Base-by-base conservation (phyloP, 176 grass and related monocot genomes). In the Ampelocalamus luodianensis region DNA sequence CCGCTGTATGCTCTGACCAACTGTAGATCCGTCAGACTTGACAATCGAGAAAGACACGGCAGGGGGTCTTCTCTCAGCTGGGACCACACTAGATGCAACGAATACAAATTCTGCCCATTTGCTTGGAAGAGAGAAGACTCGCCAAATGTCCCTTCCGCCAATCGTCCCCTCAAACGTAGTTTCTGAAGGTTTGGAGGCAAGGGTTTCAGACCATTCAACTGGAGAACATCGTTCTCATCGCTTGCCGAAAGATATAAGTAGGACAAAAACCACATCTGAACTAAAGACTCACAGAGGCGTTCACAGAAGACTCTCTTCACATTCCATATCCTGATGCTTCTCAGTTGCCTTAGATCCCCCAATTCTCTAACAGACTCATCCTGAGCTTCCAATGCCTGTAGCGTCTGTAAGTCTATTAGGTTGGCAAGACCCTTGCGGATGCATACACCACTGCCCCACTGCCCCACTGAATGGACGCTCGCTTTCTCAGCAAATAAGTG, bases 1-100 rank as follows among this genome's bases (percentile, higher is more conserved):
- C 87, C 82, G 0, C 12, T 45, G 46, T 89, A 89, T 81, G 87
- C 75, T 60, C n/a, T 76, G 0, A 5, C 3, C 8, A 89, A 34
- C 26, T 1, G 1, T 29, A 29, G 29, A 29, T 29, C 29, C n/a
- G n/a, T n/a, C n/a, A n/a, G n/a, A n/a, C n/a, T n/a, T n/a, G n/a
- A n/a, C n/a, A n/a, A n/a, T n/a, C n/a, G n/a, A n/a, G n/a, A n/a
- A n/a, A n/a, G n/a, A n/a, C n/a, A n/a, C n/a, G n/a, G n/a, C n/a
- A n/a, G n/a, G n/a, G n/a, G n/a, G n/a, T n/a, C n/a, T n/a, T n/a
- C n/a, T n/a, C n/a, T n/a, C n/a, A n/a, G n/a, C n/a, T n/a, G n/a
- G n/a, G n/a, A n/a, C n/a, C n/a, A n/a, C 6, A n/a, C n/a, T n/a
- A n/a, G n/a, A n/a, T n/a, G n/a, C n/a, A n/a, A n/a, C n/a, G n/a